Evolutionary conservation across 2,329 filamentous ascomycete species (phyloP), one percentile per base, ranked within the genome.

Genomic region (Arthroderma sp.): DNA sequence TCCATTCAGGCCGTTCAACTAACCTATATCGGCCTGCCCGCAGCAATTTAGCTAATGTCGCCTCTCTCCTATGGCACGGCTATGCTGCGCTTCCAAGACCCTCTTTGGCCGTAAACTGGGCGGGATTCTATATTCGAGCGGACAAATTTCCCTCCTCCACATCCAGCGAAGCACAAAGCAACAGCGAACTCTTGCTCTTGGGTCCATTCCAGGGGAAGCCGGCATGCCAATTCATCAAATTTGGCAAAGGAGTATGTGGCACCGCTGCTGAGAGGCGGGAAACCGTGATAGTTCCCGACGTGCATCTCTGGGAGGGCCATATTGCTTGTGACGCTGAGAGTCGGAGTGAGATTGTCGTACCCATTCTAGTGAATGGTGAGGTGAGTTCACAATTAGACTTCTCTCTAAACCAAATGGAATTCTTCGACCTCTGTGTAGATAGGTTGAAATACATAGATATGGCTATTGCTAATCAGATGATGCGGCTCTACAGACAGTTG

Each of bases 261-360:
- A 59, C 65, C 0, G 68, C 66, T 2, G 68, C 67, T 1, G 55
- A 58, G 34, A 60, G 56, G 34, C 58, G 56, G 30, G 56, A 63
- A 52, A 66, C 63, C 1, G 51, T 68, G 2, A 41, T 69, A 7
- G 67, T 72, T n/a, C 53, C 57, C 0, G 68, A 71, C 46, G 67
- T 71, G 40, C 40, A 58, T 34, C 47, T 55, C 5, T 71, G 68
- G 50, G 64, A 66, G 7, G 68, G 68, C 3, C 69, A 72, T 56
- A 71, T 72, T 57, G 67, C 69, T 7, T 72, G 69, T 51, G 69
- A 71, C 52, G 64, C 62, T 7, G 66, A 68, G 33, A 70, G 63
- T 49, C 58, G 59, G 48, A 71, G 69, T 58, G 69, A 72, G 56
- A 68, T 72, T 54, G 69, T 71, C 9, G 68, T 71, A 38, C 68